Evolutionary conservation across 176 grass and related monocot species (phyloP).

Genomic region (Cenchrus americanus): DNA sequence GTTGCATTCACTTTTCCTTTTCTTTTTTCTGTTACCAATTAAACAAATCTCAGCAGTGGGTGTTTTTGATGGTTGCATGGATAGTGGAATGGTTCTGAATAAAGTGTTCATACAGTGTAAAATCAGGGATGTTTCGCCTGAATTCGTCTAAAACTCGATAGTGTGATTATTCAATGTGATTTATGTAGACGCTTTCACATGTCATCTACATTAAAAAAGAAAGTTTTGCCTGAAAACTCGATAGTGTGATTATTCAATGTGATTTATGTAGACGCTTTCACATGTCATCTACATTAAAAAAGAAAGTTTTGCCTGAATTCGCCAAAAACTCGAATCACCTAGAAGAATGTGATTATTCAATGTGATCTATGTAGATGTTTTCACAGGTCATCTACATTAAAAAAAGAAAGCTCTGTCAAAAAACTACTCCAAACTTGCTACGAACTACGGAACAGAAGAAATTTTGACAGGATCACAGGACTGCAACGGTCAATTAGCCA

Average conservation of each 20-base stretch:
- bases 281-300: not conserved
- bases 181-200: too few species aligned
- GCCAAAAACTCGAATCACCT: too few species aligned
- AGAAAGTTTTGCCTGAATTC: not conserved
- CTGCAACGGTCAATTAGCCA: too few species aligned
- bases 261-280: not conserved
- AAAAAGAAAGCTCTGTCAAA: too few species aligned
- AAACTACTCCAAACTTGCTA: not conserved
- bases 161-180: not conserved
- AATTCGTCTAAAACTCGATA: not conserved
- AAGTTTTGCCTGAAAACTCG: too few species aligned
- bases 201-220: too few species aligned
- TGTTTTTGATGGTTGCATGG: not conserved
- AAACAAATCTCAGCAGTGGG: not conserved
- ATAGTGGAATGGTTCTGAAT: not conserved
- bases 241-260: not conserved
- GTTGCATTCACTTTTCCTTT: not conserved
- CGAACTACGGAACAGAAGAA: not conserved
- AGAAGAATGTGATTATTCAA: too few species aligned
- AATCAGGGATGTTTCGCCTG: not conserved
- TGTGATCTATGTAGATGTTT: too few species aligned
- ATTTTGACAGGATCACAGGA: too few species aligned
- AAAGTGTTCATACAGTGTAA: not conserved
- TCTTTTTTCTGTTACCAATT: not conserved
- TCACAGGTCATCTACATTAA: too few species aligned